Evolutionary conservation across 371 early-diverging fungal species (phyloP), one percentile per base, ranked within the genome.

Genomic region (Chytridiales sp.): DNA sequence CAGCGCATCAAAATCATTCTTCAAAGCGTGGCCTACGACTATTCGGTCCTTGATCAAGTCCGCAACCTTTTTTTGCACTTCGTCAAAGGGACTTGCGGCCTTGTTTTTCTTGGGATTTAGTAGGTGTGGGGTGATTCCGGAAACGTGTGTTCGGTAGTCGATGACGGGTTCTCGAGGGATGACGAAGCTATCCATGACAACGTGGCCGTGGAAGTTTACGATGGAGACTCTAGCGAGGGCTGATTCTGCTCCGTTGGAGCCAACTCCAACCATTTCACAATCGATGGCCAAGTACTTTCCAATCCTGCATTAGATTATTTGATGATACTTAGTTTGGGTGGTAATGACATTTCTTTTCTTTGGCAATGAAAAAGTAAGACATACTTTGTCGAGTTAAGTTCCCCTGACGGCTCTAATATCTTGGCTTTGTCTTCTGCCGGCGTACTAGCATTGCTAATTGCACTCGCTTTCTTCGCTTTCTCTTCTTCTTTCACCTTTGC

Each of bases 261-360:
- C 97, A n/a, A 90, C 90, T 31, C 97, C 97, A 44, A 98, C 97
- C 97, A 96, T 97, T 72, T 97, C 98, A 74, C 98, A 98, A 84
- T 98, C 98, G 26, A 98, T 89, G 8, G 92, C 97, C 2, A 98
- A 70, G 53, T 68, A 76, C 58, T 73, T 74, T 8, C 79, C 79
- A 34, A 62, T 52, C 54, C 70, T 77, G 62, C 19, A 13, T 3
- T 57, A 19, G n/a, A n/a, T n/a, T n/a, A n/a, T n/a, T n/a, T n/a
- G n/a, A n/a, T n/a, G n/a, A n/a, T n/a, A n/a, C n/a, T n/a, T n/a
- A n/a, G n/a, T n/a, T n/a, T n/a, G n/a, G n/a, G n/a, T n/a, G n/a
- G n/a, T n/a, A 17, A 26, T 47, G 13, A 50, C 31, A 1, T 27
- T 27, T 13, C 17, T 1, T 50, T 30, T 19, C 50, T n/a, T n/a